A percentile compares a stretch with the other conserved stretches of the same genome.
These are phyloP conservation scores for Nakazawaea populi DNA, from an alignment of 805 yeast genomes.

Conservation along the genomic window DNA sequence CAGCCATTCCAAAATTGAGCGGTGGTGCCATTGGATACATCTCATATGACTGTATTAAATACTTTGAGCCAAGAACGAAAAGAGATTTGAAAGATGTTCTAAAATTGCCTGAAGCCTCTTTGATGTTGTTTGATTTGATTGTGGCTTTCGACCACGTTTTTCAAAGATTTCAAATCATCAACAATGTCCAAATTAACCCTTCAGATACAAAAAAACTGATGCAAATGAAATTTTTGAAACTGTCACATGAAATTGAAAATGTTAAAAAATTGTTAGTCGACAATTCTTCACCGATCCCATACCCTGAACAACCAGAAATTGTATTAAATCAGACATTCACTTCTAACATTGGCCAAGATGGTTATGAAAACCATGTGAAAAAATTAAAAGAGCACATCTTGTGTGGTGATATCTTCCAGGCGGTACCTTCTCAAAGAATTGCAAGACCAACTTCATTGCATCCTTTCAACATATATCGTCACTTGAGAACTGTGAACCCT, in stretches of 20 bases:
- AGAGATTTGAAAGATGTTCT: constrained; percentile 72
- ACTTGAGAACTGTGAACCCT: constrained; percentile 92
- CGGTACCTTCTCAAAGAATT: constrained; percentile 96
- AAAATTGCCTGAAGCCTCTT: constrained; percentile 82
- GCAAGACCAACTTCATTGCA: constrained; percentile 93
- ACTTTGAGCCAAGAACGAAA: constrained; percentile 89
- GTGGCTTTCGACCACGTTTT: constrained; percentile 92
- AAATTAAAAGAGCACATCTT: constrained; percentile 73
- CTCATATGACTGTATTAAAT: constrained; percentile 93
- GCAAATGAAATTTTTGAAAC: constrained; percentile 43
- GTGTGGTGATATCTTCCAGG: constrained; percentile 93
- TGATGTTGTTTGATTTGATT: constrained; percentile 87
- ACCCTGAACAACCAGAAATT: constrained; percentile 75
- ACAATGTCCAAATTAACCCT: constrained; percentile 54
- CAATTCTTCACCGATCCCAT: constrained; percentile 36
- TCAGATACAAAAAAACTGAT: constrained; percentile 26
- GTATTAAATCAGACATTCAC: constrained; percentile 60
- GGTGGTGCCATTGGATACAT: constrained; percentile 98
- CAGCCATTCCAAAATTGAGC: constrained; percentile 76
- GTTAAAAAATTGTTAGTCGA: constrained; percentile 46
- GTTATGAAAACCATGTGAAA: constrained; percentile 80
- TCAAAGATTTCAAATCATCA: constrained; percentile 86
- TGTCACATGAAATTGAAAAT: constrained; percentile 51
- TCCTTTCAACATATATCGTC: constrained; percentile 94
- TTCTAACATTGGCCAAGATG: constrained; percentile 90